Conservation (phyloP, 148 eudicot genomes). For the Camellia japonica region DNA sequence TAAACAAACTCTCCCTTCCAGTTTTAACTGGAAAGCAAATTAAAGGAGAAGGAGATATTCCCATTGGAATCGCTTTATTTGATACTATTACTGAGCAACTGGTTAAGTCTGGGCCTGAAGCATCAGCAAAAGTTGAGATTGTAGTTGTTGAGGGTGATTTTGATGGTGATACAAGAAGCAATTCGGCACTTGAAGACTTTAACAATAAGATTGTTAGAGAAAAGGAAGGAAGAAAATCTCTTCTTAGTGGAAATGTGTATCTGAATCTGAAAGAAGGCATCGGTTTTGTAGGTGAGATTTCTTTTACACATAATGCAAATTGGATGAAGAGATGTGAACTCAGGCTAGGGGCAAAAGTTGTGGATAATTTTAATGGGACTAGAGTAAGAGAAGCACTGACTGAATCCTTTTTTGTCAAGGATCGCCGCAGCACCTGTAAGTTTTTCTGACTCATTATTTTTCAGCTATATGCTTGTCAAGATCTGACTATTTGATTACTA, state of each 20-base stretch:
- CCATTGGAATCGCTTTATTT: constrained; percentile 25
- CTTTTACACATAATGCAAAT: constrained; percentile 22
- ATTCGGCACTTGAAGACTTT: constrained; percentile 26
- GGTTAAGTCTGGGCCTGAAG: constrained; percentile 27
- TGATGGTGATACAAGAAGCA: constrained; percentile 13
- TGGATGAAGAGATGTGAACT: constrained; percentile 20
- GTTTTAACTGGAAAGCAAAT: constrained; percentile 28
- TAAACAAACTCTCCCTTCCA: constrained; percentile 22
- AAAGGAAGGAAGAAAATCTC: constrained; percentile 22
- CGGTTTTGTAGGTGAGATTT: constrained; percentile 11
- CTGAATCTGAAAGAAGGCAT: constrained; percentile 28
- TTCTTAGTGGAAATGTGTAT: constrained; percentile 19
- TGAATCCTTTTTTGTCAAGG: constrained; percentile 29
- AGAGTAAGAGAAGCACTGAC: constrained; percentile 31
- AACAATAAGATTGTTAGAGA: constrained; percentile 21
- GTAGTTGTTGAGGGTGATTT: constrained; percentile 22
- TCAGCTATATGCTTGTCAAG: background rate
- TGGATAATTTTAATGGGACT: constrained; percentile 14
- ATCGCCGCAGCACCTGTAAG: constrained; percentile 22
- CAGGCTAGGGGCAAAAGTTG: constrained; percentile 29
- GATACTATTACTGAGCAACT: constrained; percentile 21
- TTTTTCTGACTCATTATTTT: background rate
- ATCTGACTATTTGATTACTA: background rate
- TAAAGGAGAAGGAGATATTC: constrained; percentile 20
- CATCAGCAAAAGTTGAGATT: constrained; percentile 28